These are phyloP conservation scores for Rhizopus stolonifer DNA, from an alignment of 371 early-diverging fungal genomes.

Conservation along the genomic window DNA sequence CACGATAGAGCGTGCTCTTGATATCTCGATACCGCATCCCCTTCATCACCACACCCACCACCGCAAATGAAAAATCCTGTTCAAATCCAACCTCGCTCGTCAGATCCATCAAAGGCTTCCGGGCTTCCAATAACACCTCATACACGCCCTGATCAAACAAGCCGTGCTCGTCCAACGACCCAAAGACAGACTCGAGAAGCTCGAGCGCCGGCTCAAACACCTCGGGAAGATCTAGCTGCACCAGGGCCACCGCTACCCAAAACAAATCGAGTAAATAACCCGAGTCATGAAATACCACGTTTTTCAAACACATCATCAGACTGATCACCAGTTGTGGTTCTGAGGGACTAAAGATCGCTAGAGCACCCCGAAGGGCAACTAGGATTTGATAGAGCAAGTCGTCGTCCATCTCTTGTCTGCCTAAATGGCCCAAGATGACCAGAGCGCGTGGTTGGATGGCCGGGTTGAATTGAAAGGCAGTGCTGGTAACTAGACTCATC, in stretches of 20 bases:
- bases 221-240: conserved; percentile 77
- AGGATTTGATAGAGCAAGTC: conserved; percentile 84
- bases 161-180: conserved; percentile 65
- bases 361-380: conserved; percentile 75
- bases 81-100: conserved; percentile 75
- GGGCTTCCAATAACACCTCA: conserved; percentile 63
- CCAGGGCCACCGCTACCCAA: conserved; percentile 82
- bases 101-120: conserved; percentile 68
- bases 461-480: conserved; percentile 89
- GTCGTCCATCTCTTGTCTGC: conserved; percentile 81
- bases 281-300: conserved; percentile 72
- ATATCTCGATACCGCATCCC: conserved; percentile 74
- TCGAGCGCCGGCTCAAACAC: conserved; percentile 70
- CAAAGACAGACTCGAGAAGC: conserved; percentile 66
- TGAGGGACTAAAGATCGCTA: conserved; percentile 76
- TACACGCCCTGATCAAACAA: conserved; percentile 61
- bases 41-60: conserved; percentile 77
- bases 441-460: conserved; percentile 91
- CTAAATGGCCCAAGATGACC: conserved; percentile 82
- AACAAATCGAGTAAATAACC: conserved; percentile 77
- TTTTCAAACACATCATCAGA: conserved; percentile 82
- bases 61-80: conserved; percentile 82
- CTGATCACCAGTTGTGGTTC: conserved; percentile 70
- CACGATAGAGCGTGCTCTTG: conserved; percentile 62
- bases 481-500: conserved; percentile 85